These are phyloP conservation scores for Podaxis sp. DNA, from an alignment of 768 basidiomycete species.

Conservation along the genomic window DNA sequence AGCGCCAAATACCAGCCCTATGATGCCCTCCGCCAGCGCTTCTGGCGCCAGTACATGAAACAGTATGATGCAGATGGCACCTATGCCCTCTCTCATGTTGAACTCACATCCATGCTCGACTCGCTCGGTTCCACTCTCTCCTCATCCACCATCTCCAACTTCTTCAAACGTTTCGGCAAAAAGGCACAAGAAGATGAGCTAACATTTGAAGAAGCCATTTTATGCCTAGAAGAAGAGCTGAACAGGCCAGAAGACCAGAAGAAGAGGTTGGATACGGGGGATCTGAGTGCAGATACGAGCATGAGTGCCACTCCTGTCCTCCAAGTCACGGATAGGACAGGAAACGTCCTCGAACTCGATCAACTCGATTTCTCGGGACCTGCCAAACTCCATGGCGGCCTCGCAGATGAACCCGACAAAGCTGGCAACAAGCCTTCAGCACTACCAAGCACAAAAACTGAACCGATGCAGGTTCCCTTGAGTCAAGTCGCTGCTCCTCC, in stretches of 20 bases:
- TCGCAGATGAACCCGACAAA: conserved; percentile 15
- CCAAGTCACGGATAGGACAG: conserved; percentile 32
- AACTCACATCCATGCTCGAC: conserved; percentile 93
- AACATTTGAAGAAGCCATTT: conserved; percentile 73
- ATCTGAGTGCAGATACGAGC: conserved; percentile 41
- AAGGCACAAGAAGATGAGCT: conserved; percentile 64
- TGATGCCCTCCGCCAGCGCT: conserved; percentile 81
- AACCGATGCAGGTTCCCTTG: conserved; percentile 44
- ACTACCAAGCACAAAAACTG: conserved; percentile 28
- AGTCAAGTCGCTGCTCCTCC: conserved; percentile 22
- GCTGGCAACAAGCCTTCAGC: conserved; percentile 9
- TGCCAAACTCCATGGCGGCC: conserved; percentile 6
- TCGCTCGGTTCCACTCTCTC: conserved; percentile 91
- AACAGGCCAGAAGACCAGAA: conserved; percentile 69
- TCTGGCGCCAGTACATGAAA: conserved; percentile 85
- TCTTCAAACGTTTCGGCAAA: conserved; percentile 73
- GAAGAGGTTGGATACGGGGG: conserved; percentile 53
- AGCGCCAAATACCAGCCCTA: conserved; percentile 97
- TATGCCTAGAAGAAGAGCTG: conserved; percentile 82
- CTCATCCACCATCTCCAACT: conserved; percentile 66
- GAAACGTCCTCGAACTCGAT: conserved; percentile 33
- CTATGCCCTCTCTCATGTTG: conserved; percentile 67
- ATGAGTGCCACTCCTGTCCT: conserved; percentile 50
- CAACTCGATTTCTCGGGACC: conserved; percentile 62
- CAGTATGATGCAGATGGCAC: conserved; percentile 92